Evolutionary conservation across 2,329 filamentous ascomycete species (phyloP).

Genomic region (Microthyrium microscopicum): DNA sequence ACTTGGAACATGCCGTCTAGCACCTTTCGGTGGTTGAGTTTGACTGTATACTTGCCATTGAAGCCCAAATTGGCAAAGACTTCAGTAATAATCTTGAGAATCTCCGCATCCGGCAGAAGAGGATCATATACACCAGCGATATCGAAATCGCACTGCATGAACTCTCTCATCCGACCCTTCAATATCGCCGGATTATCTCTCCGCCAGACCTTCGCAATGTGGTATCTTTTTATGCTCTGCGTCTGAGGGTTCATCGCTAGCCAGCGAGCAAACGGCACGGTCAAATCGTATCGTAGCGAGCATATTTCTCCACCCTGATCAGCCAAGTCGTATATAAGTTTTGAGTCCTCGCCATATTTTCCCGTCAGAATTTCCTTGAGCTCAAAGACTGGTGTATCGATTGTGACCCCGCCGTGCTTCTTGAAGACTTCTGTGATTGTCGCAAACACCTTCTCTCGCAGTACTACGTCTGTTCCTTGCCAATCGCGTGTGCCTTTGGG

Average conservation of each 20-base stretch:
- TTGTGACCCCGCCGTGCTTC: conserved; percentile 61
- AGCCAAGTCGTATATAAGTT: conserved; percentile 78
- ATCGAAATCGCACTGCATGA: conserved; percentile 96
- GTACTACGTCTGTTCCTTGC: conserved; percentile 61
- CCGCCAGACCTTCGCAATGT: conserved; percentile 84
- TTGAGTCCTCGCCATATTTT: conserved; percentile 79
- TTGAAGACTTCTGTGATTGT: conserved; percentile 68
- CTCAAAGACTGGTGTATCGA: conserved; percentile 66
- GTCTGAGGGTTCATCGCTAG: conserved; percentile 78
- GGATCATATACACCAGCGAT: conserved; percentile 75
- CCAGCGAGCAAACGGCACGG: conserved; percentile 81
- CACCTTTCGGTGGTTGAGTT: conserved; percentile 90
- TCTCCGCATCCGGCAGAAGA: conserved; percentile 86
- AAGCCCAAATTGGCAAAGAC: conserved; percentile 69
- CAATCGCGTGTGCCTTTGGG: conserved; percentile 86
- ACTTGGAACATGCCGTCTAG: conserved; percentile 85
- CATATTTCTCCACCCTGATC: conserved; percentile 78
- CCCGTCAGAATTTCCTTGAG: conserved; percentile 71
- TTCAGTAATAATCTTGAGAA: conserved; percentile 68
- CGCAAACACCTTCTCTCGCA: conserved; percentile 64
- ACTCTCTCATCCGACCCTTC: conserved; percentile 86
- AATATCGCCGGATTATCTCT: conserved; percentile 72
- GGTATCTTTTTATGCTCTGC: conserved; percentile 80
- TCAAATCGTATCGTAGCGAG: conserved; percentile 73
- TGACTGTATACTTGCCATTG: conserved; percentile 64